Percentiles rank a stretch among this genome's conserved stretches.
Evolutionary conservation across 2,329 filamentous ascomycete species (phyloP).

Genomic region (Diplodia sapinea): DNA sequence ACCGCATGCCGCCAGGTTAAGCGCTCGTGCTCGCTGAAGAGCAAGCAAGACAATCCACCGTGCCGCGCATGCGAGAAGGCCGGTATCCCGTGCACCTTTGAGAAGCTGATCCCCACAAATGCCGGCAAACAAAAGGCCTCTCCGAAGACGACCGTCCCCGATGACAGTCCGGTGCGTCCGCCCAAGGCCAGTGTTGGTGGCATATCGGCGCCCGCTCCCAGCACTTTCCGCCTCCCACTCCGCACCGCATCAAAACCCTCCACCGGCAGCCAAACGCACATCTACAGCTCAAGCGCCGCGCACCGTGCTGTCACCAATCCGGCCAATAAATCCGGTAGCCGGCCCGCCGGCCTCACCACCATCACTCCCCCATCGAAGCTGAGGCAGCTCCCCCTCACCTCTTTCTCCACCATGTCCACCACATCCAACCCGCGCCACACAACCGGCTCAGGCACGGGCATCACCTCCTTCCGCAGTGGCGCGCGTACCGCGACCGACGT

Average conservation of each 20-base stretch:
- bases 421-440: background rate
- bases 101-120: slow-evolving; percentile 32
- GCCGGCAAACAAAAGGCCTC: slow-evolving; percentile 4
- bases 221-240: background rate
- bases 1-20: slow-evolving; percentile 41
- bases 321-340: background rate
- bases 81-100: slow-evolving; percentile 42
- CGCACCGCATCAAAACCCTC: background rate
- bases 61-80: slow-evolving; percentile 43
- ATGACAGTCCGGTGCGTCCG: background rate
- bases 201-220: background rate
- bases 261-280: background rate
- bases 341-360: background rate
- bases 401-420: background rate
- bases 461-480: slow-evolving; percentile 5
- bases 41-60: slow-evolving; percentile 39
- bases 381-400: background rate
- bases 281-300: background rate
- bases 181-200: background rate
- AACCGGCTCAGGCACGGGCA: background rate
- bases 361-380: background rate
- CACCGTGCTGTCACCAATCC: background rate
- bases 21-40: slow-evolving; percentile 43
- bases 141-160: no score
- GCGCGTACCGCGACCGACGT: background rate